phyloP scores from a whole-genome alignment of 2,329 filamentous ascomycete species.

The Fusarium torulosum region DNA sequence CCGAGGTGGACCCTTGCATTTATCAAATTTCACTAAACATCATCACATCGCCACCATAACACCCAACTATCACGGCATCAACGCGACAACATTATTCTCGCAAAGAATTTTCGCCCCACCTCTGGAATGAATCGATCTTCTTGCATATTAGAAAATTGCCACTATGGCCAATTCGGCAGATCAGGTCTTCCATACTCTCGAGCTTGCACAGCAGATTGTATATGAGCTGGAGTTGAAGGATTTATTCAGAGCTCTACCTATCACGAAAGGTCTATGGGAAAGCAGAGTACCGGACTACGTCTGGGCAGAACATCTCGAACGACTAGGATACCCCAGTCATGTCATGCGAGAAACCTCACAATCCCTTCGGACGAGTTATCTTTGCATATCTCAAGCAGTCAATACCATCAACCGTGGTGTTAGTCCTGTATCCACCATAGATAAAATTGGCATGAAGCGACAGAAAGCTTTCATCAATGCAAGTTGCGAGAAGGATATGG shows the following conservation, averaged over 20 bases:
- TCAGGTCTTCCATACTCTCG: slow-evolving; percentile 27
- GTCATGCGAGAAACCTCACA: slow-evolving; percentile 6
- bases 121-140: not conserved
- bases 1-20: not conserved
- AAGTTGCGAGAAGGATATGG: not conserved
- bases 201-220: slow-evolving; percentile 28
- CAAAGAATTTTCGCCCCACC: no score
- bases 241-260: not conserved
- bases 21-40: not conserved
- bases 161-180: slow-evolving; percentile 16
- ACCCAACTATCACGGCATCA: not conserved
- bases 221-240: slow-evolving; percentile 18
- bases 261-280: slow-evolving; percentile 19
- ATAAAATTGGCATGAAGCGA: not conserved
- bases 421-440: not conserved
- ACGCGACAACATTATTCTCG: not conserved
- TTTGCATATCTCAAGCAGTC: slow-evolving; percentile 3
- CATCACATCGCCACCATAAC: not conserved
- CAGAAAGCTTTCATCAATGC: not conserved
- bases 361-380: slow-evolving; percentile 5
- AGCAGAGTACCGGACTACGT: slow-evolving; percentile 4
- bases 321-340: slow-evolving; percentile 9
- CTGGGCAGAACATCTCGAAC: slow-evolving; percentile 13
- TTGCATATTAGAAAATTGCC: not conserved
- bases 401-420: slow-evolving; percentile 5